Evolutionary conservation across 768 basidiomycete genomes (phyloP).

Genomic region (Trametes cubensis): DNA sequence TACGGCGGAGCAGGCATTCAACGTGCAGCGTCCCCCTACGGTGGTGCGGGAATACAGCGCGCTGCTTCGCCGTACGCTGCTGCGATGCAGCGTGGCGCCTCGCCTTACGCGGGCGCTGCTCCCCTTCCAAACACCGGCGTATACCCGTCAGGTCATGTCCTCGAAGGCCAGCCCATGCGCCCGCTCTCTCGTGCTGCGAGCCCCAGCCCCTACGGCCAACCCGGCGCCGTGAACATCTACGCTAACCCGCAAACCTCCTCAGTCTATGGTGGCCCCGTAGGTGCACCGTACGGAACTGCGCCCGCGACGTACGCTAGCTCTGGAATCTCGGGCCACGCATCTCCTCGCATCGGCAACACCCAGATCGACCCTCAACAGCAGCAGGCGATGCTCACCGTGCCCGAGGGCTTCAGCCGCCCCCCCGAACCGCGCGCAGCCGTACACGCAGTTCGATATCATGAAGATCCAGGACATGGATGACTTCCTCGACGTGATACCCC

Average conservation of each 20-base stretch:
- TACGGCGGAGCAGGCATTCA: conserved; percentile 26
- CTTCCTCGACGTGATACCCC: conserved; percentile 64
- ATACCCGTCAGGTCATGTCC: conserved; percentile 52
- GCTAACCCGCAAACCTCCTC: conserved; percentile 8
- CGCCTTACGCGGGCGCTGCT: conserved; percentile 22
- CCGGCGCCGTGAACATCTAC: conserved; percentile 24
- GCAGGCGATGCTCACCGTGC: conserved; percentile 43
- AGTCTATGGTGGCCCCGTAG: conserved; percentile 23
- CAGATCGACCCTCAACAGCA: conserved; percentile 19
- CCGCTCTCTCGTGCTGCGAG: conserved; percentile 48
- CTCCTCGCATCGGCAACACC: conserved; percentile 21
- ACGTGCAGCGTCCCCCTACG: conserved; percentile 41
- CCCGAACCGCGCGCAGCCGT: conserved; percentile 66
- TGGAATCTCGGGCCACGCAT: conserved; percentile 20
- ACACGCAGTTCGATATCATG: conserved; percentile 68
- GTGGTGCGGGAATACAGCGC: conserved; percentile 26
- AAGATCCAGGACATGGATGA: conserved; percentile 80
- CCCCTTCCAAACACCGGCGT: conserved; percentile 35
- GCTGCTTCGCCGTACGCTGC: conserved; percentile 36
- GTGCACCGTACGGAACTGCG: conserved; percentile 11
- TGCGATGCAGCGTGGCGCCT: conserved; percentile 25
- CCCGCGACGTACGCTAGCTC: conserved; percentile 3
- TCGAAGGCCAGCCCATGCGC: conserved; percentile 49
- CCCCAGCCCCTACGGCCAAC: conserved; percentile 51
- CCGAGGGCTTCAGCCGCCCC: conserved; percentile 78